A percentile compares a stretch with the other conserved stretches of the same genome.
phyloP scores from a whole-genome alignment of 352 stramenopile genomes.

The Blastocystis sp. region DNA sequence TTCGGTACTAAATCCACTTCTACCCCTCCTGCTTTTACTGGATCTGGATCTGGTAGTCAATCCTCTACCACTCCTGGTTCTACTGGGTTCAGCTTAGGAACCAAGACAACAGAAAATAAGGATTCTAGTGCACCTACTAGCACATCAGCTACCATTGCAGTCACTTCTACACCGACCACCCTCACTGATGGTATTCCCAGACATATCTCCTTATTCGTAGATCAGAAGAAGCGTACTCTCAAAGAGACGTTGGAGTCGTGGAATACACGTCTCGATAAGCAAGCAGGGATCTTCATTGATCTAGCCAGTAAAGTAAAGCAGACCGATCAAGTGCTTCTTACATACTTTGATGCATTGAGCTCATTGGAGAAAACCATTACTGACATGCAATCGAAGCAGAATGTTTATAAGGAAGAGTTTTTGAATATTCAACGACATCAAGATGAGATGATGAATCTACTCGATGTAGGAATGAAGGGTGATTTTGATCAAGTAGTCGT shows the following conservation, averaged over 20 bases:
- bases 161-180: neutral
- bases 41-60: too few relatives aligned
- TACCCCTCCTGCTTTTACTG: neutral
- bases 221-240: conserved; percentile 25
- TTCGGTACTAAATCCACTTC: neutral
- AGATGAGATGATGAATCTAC: neutral
- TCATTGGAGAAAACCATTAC: neutral
- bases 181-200: neutral
- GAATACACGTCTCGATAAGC: conserved; percentile 43
- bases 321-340: neutral
- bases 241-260: conserved; percentile 7
- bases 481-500: neutral
- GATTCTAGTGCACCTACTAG: neutral
- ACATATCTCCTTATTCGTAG: neutral
- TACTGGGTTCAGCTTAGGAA: neutral
- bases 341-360: conserved; percentile 3
- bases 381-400: neutral
- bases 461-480: neutral
- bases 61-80: neutral
- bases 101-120: neutral
- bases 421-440: conserved; percentile 44
- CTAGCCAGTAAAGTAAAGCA: neutral
- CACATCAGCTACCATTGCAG: neutral
- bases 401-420: conserved; percentile 9
- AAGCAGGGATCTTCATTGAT: neutral